These are phyloP conservation scores for Catharanthus roseus DNA, from an alignment of 257 asterid species.

Conservation along the genomic window DNA sequence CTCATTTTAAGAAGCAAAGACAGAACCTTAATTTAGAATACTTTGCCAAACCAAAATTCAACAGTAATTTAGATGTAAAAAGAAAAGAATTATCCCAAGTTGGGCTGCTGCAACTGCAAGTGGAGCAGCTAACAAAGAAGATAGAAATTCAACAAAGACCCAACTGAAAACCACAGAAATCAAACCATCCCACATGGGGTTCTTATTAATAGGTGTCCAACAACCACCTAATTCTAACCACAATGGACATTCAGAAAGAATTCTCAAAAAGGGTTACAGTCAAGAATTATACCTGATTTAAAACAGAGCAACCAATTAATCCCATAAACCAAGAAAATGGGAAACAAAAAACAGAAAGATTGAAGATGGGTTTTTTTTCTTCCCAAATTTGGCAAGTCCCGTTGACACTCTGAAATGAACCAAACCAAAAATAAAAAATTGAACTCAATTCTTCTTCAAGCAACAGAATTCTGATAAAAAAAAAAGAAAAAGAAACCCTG, in stretches of 20 bases:
- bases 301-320: slow-evolving; percentile 26
- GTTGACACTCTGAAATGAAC: slow-evolving; percentile 20
- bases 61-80: slow-evolving; percentile 1
- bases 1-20: slow-evolving; percentile 25
- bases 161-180: slow-evolving; percentile 6
- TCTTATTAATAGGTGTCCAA: background rate
- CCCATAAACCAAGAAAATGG: slow-evolving; percentile 28
- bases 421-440: slow-evolving; percentile 18
- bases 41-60: background rate
- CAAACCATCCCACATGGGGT: background rate
- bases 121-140: slow-evolving; percentile 8
- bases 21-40: slow-evolving; percentile 18
- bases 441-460: slow-evolving; percentile 13
- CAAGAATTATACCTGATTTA: slow-evolving; percentile 38
- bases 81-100: slow-evolving; percentile 1
- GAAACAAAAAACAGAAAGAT: background rate
- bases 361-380: slow-evolving; percentile 29
- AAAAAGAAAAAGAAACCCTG: no score
- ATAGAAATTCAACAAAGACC: slow-evolving; percentile 3
- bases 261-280: background rate
- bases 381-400: background rate
- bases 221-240: slow-evolving; percentile 1
- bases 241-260: slow-evolving; percentile 3
- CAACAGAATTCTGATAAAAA: slow-evolving; percentile 13
- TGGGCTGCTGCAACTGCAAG: slow-evolving; percentile 2